Evolutionary conservation across 768 basidiomycete genomes (phyloP).

Genomic region (Plicaturopsis crispa): DNA sequence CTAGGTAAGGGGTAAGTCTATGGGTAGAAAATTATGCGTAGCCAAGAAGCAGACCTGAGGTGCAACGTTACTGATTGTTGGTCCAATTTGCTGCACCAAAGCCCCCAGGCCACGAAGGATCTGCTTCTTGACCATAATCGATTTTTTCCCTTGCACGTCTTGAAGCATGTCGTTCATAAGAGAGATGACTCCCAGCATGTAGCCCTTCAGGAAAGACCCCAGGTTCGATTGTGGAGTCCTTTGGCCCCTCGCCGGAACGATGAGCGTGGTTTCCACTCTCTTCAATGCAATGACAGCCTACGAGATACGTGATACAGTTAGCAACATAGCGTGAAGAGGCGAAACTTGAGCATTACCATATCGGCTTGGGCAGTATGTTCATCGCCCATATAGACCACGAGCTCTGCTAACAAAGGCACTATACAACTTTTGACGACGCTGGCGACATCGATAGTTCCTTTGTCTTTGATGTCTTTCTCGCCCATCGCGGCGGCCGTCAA

Average conservation of each 20-base stretch:
- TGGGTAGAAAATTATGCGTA: constrained; percentile 4
- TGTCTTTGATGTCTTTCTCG: constrained; percentile 23
- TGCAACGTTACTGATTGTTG: constrained; percentile 65
- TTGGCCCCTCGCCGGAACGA: constrained; percentile 14
- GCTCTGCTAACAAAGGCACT: constrained; percentile 61
- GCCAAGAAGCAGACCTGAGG: constrained; percentile 61
- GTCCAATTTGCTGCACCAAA: constrained; percentile 64
- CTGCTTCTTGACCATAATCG: constrained; percentile 58
- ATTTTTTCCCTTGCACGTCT: constrained; percentile 74
- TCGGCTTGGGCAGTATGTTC: constrained; percentile 37
- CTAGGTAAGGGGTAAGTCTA: constrained; percentile 30
- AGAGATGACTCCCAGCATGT: constrained; percentile 82
- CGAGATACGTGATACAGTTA: neutral
- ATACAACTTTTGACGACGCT: constrained; percentile 60
- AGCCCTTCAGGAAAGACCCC: constrained; percentile 55
- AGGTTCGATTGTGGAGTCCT: constrained; percentile 30
- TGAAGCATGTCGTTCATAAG: constrained; percentile 82
- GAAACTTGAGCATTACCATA: no score
- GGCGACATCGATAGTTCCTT: constrained; percentile 26
- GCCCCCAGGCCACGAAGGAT: constrained; percentile 75
- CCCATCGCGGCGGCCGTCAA: constrained; percentile 38
- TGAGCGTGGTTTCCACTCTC: constrained; percentile 27
- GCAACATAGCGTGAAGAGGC: neutral
- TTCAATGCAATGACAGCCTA: constrained; percentile 30
- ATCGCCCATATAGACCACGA: constrained; percentile 76